These are phyloP conservation scores for Cystobasidium onofrii DNA, from an alignment of 768 basidiomycete genomes.

Conservation along the genomic window DNA sequence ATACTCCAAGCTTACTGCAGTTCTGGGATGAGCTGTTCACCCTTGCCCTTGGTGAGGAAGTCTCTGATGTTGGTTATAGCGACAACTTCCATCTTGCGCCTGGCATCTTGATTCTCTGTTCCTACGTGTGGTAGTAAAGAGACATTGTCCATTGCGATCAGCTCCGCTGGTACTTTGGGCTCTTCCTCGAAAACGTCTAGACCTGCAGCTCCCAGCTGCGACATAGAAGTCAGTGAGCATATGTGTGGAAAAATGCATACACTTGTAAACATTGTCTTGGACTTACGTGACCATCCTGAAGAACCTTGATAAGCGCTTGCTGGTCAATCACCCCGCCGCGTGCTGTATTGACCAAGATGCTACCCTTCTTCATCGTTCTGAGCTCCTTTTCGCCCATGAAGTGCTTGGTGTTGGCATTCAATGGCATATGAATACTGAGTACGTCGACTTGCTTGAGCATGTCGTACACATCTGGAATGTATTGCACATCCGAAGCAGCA, in stretches of 20 bases:
- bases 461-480: conserved; percentile 56
- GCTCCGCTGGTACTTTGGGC: conserved; percentile 65
- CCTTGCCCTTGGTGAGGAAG: conserved; percentile 23
- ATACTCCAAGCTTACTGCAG: not conserved
- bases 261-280: not conserved
- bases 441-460: conserved; percentile 69
- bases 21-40: conserved; percentile 21
- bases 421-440: conserved; percentile 74
- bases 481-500: conserved; percentile 44
- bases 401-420: conserved; percentile 55
- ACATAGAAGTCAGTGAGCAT: not conserved
- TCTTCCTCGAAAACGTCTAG: conserved; percentile 58
- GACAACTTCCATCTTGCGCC: conserved; percentile 74
- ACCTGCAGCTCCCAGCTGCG: conserved; percentile 37
- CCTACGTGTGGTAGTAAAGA: conserved; percentile 88
- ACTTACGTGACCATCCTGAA: conserved; percentile 78
- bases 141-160: conserved; percentile 72
- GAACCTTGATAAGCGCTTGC: conserved; percentile 69
- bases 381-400: conserved; percentile 36
- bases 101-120: conserved; percentile 72
- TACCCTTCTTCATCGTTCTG: conserved; percentile 35
- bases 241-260: not conserved
- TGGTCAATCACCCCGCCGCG: conserved; percentile 86
- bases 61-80: conserved; percentile 62
- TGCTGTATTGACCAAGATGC: conserved; percentile 41